Percentiles rank a stretch among this genome's conserved stretches.
phyloP scores from a whole-genome alignment of 2,329 filamentous ascomycete genomes.

The Zymoseptoria tritici region DNA sequence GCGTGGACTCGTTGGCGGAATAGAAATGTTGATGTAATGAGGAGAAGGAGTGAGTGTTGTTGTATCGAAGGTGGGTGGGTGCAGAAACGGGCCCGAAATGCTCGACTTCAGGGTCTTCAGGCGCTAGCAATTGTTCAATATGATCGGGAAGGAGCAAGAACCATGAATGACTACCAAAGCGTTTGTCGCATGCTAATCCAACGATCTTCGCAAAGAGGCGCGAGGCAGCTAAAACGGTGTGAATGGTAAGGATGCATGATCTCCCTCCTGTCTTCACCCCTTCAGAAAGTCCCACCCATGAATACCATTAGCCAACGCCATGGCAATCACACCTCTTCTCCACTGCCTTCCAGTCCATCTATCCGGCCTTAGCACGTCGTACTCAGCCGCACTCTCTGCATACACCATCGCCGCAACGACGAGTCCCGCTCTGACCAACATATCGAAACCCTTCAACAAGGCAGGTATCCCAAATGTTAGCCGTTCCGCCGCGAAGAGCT shows the following conservation, averaged over 20 bases:
- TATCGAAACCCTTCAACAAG: conserved; percentile 25
- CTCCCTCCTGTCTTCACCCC: not conserved
- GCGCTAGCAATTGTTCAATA: not conserved
- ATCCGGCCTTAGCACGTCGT: conserved; percentile 23
- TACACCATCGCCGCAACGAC: conserved; percentile 20
- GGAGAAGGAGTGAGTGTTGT: not conserved
- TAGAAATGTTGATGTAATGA: not conserved
- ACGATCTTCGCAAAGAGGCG: too few species aligned
- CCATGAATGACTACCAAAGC: too few species aligned
- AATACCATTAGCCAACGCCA: not conserved
- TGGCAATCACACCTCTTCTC: not conserved
- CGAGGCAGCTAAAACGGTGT: not conserved
- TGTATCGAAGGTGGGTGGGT: not conserved
- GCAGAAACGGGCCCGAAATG: conserved; percentile 34
- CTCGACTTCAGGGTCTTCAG: not conserved
- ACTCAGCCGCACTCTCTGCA: conserved; percentile 11
- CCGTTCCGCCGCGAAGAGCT: conserved; percentile 38
- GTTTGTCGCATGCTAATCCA: too few species aligned
- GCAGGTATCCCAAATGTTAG: conserved; percentile 32
- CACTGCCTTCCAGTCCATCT: not conserved
- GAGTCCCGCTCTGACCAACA: conserved; percentile 18
- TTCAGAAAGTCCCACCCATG: not conserved
- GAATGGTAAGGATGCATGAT: not conserved
- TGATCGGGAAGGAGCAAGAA: too few species aligned
- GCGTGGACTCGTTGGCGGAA: too few species aligned